Evolutionary conservation across 129 eudicot species (phyloP).

Genomic region (Solidago caesia): DNA sequence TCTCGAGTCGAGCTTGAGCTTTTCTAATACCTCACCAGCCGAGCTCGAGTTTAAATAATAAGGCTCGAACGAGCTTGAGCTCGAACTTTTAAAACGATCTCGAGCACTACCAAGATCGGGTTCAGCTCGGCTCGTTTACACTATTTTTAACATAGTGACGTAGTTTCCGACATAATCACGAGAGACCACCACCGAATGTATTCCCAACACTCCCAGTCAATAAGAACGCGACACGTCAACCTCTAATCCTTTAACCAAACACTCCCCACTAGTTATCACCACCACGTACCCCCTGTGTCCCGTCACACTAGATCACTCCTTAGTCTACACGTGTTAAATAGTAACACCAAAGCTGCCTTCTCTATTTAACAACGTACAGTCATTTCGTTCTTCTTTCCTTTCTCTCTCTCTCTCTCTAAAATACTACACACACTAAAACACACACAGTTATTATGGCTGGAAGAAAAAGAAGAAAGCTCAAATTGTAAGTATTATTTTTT

Average conservation of each 20-base stretch:
- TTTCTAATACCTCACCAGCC: too few relatives aligned
- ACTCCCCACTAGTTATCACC: slow-evolving; percentile 25
- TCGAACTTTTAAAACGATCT: too few relatives aligned
- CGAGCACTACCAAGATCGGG: too few relatives aligned
- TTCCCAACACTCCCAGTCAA: slow-evolving; percentile 32
- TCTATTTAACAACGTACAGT: slow-evolving; percentile 27
- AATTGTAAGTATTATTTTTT: slow-evolving; percentile 38
- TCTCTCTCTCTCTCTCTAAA: neutral
- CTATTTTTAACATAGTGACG: slow-evolving; percentile 11
- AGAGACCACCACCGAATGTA: slow-evolving; percentile 23
- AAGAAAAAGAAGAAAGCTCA: slow-evolving; percentile 42
- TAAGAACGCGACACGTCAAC: slow-evolving; percentile 23
- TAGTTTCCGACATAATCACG: slow-evolving; percentile 17
- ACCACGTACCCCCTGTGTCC: slow-evolving; percentile 38
- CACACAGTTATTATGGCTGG: slow-evolving; percentile 46
- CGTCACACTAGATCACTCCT: slow-evolving; percentile 33
- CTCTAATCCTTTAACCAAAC: slow-evolving; percentile 20
- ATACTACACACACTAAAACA: neutral
- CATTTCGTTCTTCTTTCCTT: slow-evolving; percentile 43
- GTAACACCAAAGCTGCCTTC: slow-evolving; percentile 28
- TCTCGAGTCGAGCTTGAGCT: too few relatives aligned
- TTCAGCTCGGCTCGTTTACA: too few relatives aligned
- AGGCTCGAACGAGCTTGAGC: too few relatives aligned
- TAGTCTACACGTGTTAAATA: slow-evolving; percentile 30
- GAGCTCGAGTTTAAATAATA: too few relatives aligned